Evolutionary conservation across 2,329 filamentous ascomycete species (phyloP).

Genomic region (Phialocephala sp.): DNA sequence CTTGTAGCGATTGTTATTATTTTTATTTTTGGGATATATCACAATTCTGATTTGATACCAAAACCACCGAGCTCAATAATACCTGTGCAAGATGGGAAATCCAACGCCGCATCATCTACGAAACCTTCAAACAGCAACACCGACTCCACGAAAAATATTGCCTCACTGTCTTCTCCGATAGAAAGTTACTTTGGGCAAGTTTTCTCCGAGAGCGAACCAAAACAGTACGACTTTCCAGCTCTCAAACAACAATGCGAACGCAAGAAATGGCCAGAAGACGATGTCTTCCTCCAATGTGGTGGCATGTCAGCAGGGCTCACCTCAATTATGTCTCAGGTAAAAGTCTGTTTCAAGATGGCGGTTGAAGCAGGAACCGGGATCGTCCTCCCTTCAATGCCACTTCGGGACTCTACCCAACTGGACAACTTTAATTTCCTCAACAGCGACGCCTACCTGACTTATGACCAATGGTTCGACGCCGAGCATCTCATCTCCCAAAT

Average conservation of each 20-base stretch:
- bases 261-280: slow-evolving; percentile 38
- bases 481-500: slow-evolving; percentile 40
- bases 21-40: slow-evolving; percentile 2
- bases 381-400: slow-evolving; percentile 44
- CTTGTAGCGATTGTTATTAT: not conserved
- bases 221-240: slow-evolving; percentile 35
- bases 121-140: not conserved
- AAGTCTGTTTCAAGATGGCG: slow-evolving; percentile 46
- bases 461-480: slow-evolving; percentile 46
- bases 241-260: slow-evolving; percentile 38
- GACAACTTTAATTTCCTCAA: slow-evolving; percentile 44
- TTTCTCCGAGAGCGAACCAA: slow-evolving; percentile 36
- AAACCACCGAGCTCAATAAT: not conserved
- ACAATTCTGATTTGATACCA: not conserved
- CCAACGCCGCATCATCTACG: not conserved
- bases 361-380: slow-evolving; percentile 42
- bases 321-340: slow-evolving; percentile 45
- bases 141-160: not conserved
- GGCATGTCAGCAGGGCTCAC: slow-evolving; percentile 44
- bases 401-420: slow-evolving; percentile 42
- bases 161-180: not conserved
- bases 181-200: slow-evolving; percentile 43
- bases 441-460: slow-evolving; percentile 41
- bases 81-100: not conserved
- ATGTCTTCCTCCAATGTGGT: slow-evolving; percentile 43